Evolutionary conservation across 805 yeast genomes (phyloP), one percentile per base, ranked within the genome.

Genomic region (Scheffersomyces spartinae): DNA sequence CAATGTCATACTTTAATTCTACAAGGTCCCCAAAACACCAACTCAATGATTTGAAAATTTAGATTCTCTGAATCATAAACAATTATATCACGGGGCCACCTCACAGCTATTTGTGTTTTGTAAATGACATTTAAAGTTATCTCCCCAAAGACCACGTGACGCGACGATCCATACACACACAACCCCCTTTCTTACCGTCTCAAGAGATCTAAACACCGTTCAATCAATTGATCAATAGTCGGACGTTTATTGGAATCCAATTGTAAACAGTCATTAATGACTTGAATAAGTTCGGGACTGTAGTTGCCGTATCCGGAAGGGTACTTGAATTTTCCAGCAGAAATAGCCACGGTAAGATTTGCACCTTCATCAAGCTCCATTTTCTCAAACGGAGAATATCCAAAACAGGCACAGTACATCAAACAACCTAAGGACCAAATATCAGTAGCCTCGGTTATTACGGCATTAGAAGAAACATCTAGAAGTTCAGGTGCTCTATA

Each of bases 341-440:
- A 59, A 18, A 86, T 79, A 4, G 94, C 94, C 38, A 84, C 59
- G 26, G 64, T 72, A 36, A 85, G 59, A 36, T 77, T 80, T 4
- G 93, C 95, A 9, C 96, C 96, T 31, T 74, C 71, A 20, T 77
- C 74, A 23, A 70, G 64, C 41, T 83, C 91, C 45, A 80, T 75
- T 43, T 82, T 64, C 45, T 85, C 95, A 47, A 86, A 86, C 1
- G 97, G 97, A 4, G 94, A 80, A 16, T 64, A 63, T 0, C 79
- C 78, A 52, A 80, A 86, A 48, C 88, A 62, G 36, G 82, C 52
- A 1, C 85, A 71, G 48, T 81, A 86, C 10, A 84, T 46, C 1
- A 84, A 61, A 43, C 95, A 84, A 0, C 97, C 97, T 15, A 86
- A 49, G 3, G 94, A 78, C 97, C 97, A 86, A 14, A 88, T 71